Evolutionary conservation across 1,139 yeast genomes (phyloP).

Genomic region (Lodderomyces orthopsilosis): DNA sequence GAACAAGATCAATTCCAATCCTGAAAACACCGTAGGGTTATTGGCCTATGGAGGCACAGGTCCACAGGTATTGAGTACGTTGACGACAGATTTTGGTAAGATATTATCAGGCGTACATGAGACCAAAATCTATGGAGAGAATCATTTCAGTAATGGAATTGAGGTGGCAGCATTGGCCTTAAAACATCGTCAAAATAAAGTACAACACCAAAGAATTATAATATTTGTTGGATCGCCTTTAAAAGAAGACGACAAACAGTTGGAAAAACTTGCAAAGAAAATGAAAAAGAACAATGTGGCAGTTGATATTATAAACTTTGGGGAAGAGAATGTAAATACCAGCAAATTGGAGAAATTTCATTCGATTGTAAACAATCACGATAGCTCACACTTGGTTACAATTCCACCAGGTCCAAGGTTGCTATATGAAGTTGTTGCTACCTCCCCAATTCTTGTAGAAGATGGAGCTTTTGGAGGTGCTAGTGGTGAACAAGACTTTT

Average conservation of each 20-base stretch:
- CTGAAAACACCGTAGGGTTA: constrained; percentile 91
- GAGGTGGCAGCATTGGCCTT: constrained; percentile 97
- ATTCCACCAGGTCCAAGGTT: constrained; percentile 86
- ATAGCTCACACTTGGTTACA: constrained; percentile 81
- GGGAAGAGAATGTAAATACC: constrained; percentile 80
- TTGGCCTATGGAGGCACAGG: constrained; percentile 84
- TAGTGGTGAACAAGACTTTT: constrained; percentile 10
- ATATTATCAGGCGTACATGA: constrained; percentile 86
- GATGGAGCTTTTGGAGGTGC: constrained; percentile 35
- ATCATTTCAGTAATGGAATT: constrained; percentile 77
- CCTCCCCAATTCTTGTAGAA: constrained; percentile 67
- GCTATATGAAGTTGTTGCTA: constrained; percentile 68
- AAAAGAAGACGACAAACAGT: constrained; percentile 62
- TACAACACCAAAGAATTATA: constrained; percentile 86
- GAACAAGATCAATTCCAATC: constrained; percentile 82
- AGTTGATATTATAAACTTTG: constrained; percentile 86
- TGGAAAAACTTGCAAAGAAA: constrained; percentile 84
- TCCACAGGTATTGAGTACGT: constrained; percentile 82
- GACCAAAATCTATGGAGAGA: constrained; percentile 66
- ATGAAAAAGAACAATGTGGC: constrained; percentile 93
- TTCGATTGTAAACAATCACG: constrained; percentile 68
- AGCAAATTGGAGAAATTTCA: constrained; percentile 78
- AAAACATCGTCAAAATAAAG: constrained; percentile 93
- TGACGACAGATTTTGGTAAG: constrained; percentile 86
- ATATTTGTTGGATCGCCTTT: constrained; percentile 91